Evolutionary conservation across 1,284 basidiomycete species (phyloP).

Genomic region (Ceraceosorus bombacis): DNA sequence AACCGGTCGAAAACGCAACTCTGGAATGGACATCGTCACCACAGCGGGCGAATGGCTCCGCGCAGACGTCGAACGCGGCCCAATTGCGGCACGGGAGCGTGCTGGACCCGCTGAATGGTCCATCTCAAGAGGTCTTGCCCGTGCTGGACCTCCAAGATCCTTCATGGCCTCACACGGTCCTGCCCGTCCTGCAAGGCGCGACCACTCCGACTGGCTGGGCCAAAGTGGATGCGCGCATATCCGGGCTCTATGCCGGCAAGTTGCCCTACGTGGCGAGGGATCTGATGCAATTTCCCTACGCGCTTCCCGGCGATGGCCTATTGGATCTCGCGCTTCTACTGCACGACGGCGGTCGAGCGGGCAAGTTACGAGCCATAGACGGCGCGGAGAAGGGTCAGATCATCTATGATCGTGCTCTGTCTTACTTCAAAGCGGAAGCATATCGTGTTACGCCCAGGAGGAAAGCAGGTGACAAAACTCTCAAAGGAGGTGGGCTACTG

Average conservation of each 20-base stretch:
- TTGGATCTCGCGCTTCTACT: slow-evolving; percentile 28
- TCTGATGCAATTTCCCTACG: slow-evolving; percentile 45
- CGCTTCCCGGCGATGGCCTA: slow-evolving; percentile 38
- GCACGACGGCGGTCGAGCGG: slow-evolving; percentile 29
- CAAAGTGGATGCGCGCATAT: slow-evolving; percentile 25
- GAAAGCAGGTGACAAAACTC: slow-evolving; percentile 23
- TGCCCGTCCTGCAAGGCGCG: slow-evolving; percentile 4
- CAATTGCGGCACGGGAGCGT: slow-evolving; percentile 26
- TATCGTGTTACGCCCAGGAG: slow-evolving; percentile 36
- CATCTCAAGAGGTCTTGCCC: slow-evolving; percentile 8
- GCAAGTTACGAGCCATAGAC: slow-evolving; percentile 30
- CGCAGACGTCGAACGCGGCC: slow-evolving; percentile 1
- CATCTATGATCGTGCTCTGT: slow-evolving; percentile 29
- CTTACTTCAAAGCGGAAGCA: slow-evolving; percentile 42
- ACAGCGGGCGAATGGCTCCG: not conserved
- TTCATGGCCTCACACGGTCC: slow-evolving; percentile 19
- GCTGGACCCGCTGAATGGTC: slow-evolving; percentile 21
- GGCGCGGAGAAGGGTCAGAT: slow-evolving; percentile 35
- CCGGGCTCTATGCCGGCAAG: slow-evolving; percentile 43
- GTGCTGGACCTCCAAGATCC: slow-evolving; percentile 25
- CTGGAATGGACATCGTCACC: not conserved
- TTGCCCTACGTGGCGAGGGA: slow-evolving; percentile 42
- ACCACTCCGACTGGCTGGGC: slow-evolving; percentile 19
- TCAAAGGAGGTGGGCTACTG: slow-evolving; percentile 23
- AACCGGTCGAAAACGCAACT: slow-evolving; percentile 4